These are phyloP conservation scores for Globisporangium nagaii DNA, from an alignment of 352 stramenopile species.

Conservation along the genomic window DNA sequence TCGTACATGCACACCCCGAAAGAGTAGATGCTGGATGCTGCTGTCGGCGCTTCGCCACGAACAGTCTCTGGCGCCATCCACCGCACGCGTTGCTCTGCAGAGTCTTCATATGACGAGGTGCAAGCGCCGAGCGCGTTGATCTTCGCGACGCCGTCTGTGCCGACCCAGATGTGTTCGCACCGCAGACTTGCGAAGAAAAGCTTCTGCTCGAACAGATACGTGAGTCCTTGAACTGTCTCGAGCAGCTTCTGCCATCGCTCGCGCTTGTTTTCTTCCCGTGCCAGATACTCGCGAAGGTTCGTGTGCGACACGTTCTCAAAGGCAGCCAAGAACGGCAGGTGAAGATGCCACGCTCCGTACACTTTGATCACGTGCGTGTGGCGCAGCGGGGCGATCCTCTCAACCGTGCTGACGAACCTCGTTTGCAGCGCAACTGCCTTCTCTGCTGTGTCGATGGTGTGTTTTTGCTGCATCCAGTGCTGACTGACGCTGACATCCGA, in stretches of 20 bases:
- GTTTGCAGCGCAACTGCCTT: too few species aligned
- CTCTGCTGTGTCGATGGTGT: too few species aligned
- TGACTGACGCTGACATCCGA: not conserved
- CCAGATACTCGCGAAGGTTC: not conserved
- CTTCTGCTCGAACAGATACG: not conserved
- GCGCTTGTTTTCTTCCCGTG: not conserved
- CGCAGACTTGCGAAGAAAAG: not conserved
- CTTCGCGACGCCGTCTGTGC: not conserved
- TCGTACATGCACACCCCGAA: not conserved
- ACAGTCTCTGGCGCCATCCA: conserved; percentile 2
- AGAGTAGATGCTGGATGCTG: not conserved
- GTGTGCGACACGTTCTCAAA: conserved; percentile 2
- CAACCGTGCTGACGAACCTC: not conserved
- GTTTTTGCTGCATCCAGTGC: not conserved
- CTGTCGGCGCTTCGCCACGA: not conserved
- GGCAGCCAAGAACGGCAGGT: not conserved
- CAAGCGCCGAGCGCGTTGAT: not conserved
- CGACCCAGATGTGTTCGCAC: not conserved
- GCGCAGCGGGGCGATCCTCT: conserved; percentile 20
- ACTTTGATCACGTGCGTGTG: conserved; percentile 14
- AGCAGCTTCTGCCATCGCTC: not conserved
- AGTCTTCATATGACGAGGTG: too few species aligned
- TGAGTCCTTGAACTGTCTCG: not conserved
- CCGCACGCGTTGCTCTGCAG: not conserved
- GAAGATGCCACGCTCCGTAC: conserved; percentile 14